Percentiles rank a stretch among this genome's conserved stretches.
Conservation (phyloP, 2,329 filamentous ascomycete genomes). For the Cordyceps farinosa region DNA sequence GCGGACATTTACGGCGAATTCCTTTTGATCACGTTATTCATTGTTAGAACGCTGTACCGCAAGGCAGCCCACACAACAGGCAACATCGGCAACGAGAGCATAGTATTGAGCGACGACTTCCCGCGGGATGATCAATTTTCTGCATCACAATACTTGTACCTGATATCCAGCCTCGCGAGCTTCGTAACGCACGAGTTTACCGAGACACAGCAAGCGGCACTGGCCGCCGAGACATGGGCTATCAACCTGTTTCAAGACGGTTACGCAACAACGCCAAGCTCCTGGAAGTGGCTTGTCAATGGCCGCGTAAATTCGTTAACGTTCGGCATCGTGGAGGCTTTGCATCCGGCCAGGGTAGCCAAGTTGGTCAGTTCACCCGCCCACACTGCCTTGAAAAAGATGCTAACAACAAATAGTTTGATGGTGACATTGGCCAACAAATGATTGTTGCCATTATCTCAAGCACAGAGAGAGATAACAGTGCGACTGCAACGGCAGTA, state of each 20-base stretch:
- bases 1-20: conserved; percentile 30
- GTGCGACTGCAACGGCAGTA: conserved; percentile 23
- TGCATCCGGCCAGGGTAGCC: conserved; percentile 33
- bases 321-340: conserved; percentile 36
- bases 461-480: conserved; percentile 24
- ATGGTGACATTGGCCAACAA: conserved; percentile 34
- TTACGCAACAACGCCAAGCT: conserved; percentile 19
- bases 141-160: conserved; percentile 35
- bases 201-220: conserved; percentile 33
- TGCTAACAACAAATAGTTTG: conserved; percentile 31
- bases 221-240: conserved; percentile 33
- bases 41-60: conserved; percentile 40
- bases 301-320: conserved; percentile 34
- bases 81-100: conserved; percentile 20
- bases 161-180: conserved; percentile 35
- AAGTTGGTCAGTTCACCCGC: conserved; percentile 31
- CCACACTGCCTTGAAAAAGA: background rate
- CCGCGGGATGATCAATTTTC: conserved; percentile 25
- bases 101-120: conserved; percentile 33
- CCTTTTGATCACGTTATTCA: conserved; percentile 36
- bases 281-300: conserved; percentile 33
- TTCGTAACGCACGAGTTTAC: conserved; percentile 37
- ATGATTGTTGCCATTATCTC: conserved; percentile 30
- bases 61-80: conserved; percentile 33
- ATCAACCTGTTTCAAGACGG: conserved; percentile 38